Percentiles rank a stretch among this genome's conserved stretches.
These are phyloP conservation scores for Trypanosoma mega DNA, from an alignment of 208 protist species.

Conservation along the genomic window DNA sequence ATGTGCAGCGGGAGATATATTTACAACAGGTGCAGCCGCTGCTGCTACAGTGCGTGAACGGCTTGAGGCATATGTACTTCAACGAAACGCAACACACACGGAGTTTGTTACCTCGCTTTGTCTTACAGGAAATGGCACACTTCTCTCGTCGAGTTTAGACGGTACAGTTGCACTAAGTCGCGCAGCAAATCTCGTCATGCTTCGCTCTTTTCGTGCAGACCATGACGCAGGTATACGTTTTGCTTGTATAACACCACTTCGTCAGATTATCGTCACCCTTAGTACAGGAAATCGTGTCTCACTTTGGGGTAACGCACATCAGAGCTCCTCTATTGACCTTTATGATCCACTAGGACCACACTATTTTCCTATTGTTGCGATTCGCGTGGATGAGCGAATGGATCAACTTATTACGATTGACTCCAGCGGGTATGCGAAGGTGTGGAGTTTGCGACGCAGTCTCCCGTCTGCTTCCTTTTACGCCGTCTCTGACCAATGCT, in stretches of 20 bases:
- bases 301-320: constrained; percentile 35
- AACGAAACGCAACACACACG: constrained; percentile 9
- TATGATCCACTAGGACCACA: constrained; percentile 73
- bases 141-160: constrained; percentile 24
- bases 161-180: constrained; percentile 26
- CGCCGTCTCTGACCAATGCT: constrained; percentile 34
- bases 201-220: constrained; percentile 23
- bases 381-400: constrained; percentile 58
- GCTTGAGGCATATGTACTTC: constrained; percentile 19
- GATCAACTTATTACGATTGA: constrained; percentile 72
- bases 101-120: constrained; percentile 29
- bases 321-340: constrained; percentile 48
- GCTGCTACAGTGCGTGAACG: constrained; percentile 21
- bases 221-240: constrained; percentile 21
- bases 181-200: constrained; percentile 3
- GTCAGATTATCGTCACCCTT: constrained; percentile 26
- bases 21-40: constrained; percentile 24
- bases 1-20: constrained; percentile 2
- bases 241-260: constrained; percentile 27
- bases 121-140: constrained; percentile 10
- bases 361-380: constrained; percentile 52
- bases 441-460: constrained; percentile 58
- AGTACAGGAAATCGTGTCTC: constrained; percentile 32
- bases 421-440: constrained; percentile 66
- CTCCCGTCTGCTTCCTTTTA: constrained; percentile 66